These are phyloP conservation scores for Chaetomium strumarium DNA, from an alignment of 2,329 filamentous ascomycete species.

Conservation along the genomic window DNA sequence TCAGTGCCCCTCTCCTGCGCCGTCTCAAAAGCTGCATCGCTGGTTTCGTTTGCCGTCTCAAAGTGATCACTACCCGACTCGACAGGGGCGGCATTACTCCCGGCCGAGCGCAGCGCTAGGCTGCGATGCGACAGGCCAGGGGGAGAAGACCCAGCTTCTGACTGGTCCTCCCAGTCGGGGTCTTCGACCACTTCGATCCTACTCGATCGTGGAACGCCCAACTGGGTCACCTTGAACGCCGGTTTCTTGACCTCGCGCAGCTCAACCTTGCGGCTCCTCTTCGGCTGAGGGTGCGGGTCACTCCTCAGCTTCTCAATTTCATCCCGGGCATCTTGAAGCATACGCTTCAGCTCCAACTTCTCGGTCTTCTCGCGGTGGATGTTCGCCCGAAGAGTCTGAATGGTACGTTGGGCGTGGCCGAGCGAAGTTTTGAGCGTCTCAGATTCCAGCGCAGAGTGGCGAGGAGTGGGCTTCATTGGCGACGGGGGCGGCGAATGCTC, in stretches of 20 bases:
- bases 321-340: constrained; percentile 91
- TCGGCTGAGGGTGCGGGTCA: constrained; percentile 45
- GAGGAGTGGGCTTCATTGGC: constrained; percentile 83
- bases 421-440: constrained; percentile 94
- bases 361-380: constrained; percentile 98
- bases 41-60: constrained; percentile 75
- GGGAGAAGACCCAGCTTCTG: constrained; percentile 49
- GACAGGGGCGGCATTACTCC: constrained; percentile 26
- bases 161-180: constrained; percentile 84
- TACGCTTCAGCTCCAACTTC: constrained; percentile 89
- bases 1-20: constrained; percentile 78
- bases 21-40: constrained; percentile 59
- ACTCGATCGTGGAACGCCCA: constrained; percentile 68
- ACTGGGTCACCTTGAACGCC: constrained; percentile 48
- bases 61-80: constrained; percentile 42
- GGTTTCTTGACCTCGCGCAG: constrained; percentile 74
- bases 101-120: constrained; percentile 27
- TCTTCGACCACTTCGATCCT: constrained; percentile 76
- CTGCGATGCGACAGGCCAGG: constrained; percentile 32
- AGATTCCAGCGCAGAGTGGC: constrained; percentile 86
- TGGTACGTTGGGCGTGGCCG: constrained; percentile 90
- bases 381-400: constrained; percentile 90
- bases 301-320: constrained; percentile 71
- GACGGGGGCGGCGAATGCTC: constrained; percentile 89
- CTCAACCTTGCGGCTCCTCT: constrained; percentile 57